Evolutionary conservation across 2,329 filamentous ascomycete species (phyloP).

Genomic region (Clarireedia sp.): DNA sequence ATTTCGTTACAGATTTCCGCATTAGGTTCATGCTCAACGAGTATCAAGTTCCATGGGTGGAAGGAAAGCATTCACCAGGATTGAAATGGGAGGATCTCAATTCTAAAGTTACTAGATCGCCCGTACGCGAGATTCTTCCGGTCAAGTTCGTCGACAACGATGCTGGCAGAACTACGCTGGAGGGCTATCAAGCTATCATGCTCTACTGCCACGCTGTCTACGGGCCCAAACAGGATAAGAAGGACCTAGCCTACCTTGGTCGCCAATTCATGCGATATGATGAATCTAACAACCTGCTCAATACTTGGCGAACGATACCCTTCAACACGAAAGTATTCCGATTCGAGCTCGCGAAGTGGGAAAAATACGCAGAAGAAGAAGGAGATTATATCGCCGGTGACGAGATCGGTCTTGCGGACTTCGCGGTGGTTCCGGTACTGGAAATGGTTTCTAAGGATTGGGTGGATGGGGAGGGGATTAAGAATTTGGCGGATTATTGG

Average conservation of each 20-base stretch:
- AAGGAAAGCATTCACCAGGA: conserved; percentile 22
- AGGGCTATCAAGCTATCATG: conserved; percentile 47
- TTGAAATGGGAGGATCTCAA: conserved; percentile 25
- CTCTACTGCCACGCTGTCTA: conserved; percentile 53
- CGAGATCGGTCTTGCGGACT: conserved; percentile 42
- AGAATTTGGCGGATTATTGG: conserved; percentile 23
- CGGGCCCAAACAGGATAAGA: conserved; percentile 20
- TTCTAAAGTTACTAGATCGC: conserved; percentile 13
- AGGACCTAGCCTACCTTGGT: conserved; percentile 20
- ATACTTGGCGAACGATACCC: conserved; percentile 19
- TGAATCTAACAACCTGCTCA: conserved; percentile 16
- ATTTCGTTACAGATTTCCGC: conserved; percentile 41
- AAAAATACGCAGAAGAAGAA: conserved; percentile 13
- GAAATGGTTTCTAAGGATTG: conserved; percentile 36
- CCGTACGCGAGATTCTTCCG: conserved; percentile 21
- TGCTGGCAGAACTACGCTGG: conserved; percentile 36
- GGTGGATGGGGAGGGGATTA: conserved; percentile 28
- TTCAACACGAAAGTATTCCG: conserved; percentile 19
- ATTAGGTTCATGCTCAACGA: conserved; percentile 44
- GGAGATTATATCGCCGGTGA: conserved; percentile 38
- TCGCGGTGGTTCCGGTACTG: conserved; percentile 49
- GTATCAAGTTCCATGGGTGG: conserved; percentile 35
- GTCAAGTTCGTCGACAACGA: conserved; percentile 52
- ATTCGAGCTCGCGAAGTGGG: conserved; percentile 26
- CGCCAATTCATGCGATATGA: conserved; percentile 23